phyloP scores from a whole-genome alignment of 78 protist genomes.

The Tieghemostelium lacteum region DNA sequence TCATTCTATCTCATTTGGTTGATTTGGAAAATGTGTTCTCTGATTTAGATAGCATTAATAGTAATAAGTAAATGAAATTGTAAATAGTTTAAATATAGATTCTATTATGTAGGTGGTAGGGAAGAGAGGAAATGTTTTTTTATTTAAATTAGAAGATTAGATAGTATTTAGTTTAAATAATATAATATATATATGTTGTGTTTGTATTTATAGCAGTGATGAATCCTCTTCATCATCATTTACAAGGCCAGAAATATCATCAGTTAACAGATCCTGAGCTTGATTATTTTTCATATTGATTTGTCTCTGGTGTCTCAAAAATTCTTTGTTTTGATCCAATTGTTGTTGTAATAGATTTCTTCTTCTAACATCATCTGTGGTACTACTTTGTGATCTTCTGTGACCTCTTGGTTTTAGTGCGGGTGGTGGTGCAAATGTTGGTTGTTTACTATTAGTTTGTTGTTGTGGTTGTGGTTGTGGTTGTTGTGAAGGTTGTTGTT shows the following conservation, averaged over 20 bases:
- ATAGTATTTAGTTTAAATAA: neutral
- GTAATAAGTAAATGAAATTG: too few relatives aligned
- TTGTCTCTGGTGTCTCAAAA: slow-evolving; percentile 22
- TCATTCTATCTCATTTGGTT: slow-evolving; percentile 26
- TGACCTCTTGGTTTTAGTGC: slow-evolving; percentile 40
- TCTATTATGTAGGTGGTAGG: too few relatives aligned
- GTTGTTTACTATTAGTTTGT: neutral
- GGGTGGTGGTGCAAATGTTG: slow-evolving; percentile 63
- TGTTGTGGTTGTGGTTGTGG: neutral
- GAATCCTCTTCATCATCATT: slow-evolving; percentile 18
- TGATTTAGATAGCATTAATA: neutral
- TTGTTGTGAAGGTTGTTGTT: slow-evolving; percentile 1
- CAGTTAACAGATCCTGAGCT: neutral
- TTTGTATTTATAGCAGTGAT: neutral
- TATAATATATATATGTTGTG: neutral
- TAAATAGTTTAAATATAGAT: too few relatives aligned
- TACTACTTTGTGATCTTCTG: slow-evolving; percentile 59
- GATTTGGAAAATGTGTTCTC: slow-evolving; percentile 30
- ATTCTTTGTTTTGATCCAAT: slow-evolving; percentile 59
- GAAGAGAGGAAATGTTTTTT: too few relatives aligned
- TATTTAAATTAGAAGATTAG: neutral
- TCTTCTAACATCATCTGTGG: slow-evolving; percentile 63
- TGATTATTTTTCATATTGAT: neutral
- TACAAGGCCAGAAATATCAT: neutral
- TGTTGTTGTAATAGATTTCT: slow-evolving; percentile 73